Base-by-base conservation (phyloP, 805 yeast species). In the Candida schatavii region DNA sequence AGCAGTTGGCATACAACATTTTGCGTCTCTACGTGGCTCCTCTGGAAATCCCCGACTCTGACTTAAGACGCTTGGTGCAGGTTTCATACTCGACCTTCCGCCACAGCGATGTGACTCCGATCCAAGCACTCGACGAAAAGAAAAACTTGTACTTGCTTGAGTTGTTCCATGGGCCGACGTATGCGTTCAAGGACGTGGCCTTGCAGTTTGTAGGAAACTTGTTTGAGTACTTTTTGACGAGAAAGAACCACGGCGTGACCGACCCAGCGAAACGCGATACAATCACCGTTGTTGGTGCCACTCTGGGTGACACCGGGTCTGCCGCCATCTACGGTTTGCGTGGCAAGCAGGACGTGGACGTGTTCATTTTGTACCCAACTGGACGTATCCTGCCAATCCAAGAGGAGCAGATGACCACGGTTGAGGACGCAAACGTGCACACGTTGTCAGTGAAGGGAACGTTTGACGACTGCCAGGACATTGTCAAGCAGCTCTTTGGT, bases 361-460 rank as follows among this genome's bases (percentile, higher is more conserved):
- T 93, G 18, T 93, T 93, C 67, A 93, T 93, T 50, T 71, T 93
- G 55, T 93, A 91, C 61, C 99, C 99, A 56, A 88, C 96, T 6
- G 99, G 98, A 38, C 82, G 97, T 63, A 93, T 93, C 43, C 90
- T 98, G 27, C 97, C 97, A 33, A 85, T 93, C 50, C 99, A 93
- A 74, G 99, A 93, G 70, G 88, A 85, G 54, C 99, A 93, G 70
- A 93, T 93, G 99, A 87, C 99, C 42, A 89, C 98, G 5, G 98
- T 93, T 6, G 77, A 82, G 39, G 99, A 93, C 64, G 68, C 79
- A 40, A 93, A 93, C 57, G 97, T 93, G 32, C 98, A 93, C 69
- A 91, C 97, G 20, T 73, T 93, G 47, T 88, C 97, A 4, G 97
- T 93, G 28, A 86, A 83, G 50, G 99, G 99, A 50, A 88, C 97